phyloP scores from a whole-genome alignment of 768 basidiomycete genomes.

The Tulasnella sp. region DNA sequence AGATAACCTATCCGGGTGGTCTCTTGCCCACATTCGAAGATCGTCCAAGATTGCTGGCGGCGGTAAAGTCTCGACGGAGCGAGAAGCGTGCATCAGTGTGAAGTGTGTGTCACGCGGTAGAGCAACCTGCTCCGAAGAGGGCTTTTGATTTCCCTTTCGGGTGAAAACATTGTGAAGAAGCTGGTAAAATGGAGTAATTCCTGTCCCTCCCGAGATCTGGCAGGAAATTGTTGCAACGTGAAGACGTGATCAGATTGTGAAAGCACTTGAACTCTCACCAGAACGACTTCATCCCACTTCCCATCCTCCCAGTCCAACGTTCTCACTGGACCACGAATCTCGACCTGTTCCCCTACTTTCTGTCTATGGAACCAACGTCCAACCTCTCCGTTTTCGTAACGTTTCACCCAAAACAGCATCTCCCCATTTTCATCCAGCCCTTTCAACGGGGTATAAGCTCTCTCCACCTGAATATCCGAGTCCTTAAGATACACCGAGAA shows the following conservation, averaged over 20 bases:
- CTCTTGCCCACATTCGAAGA: constrained; percentile 53
- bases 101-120: constrained; percentile 52
- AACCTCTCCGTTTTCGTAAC: constrained; percentile 69
- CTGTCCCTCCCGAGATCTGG: constrained; percentile 86
- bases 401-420: constrained; percentile 82
- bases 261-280: constrained; percentile 53
- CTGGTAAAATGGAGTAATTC: constrained; percentile 84
- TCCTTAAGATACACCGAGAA: constrained; percentile 85
- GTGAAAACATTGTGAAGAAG: constrained; percentile 62
- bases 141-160: constrained; percentile 30
- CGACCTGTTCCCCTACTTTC: constrained; percentile 64
- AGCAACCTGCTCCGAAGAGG: constrained; percentile 33
- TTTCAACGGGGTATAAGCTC: constrained; percentile 80
- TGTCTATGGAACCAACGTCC: constrained; percentile 81
- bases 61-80: constrained; percentile 64
- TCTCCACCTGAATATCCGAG: constrained; percentile 84
- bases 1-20: constrained; percentile 59
- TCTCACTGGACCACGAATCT: constrained; percentile 73
- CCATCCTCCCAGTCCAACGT: constrained; percentile 65
- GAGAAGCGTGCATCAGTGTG: constrained; percentile 74
- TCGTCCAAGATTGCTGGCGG: constrained; percentile 63
- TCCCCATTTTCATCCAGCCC: constrained; percentile 67
- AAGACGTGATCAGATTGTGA: constrained; percentile 12
- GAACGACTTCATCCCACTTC: constrained; percentile 75
- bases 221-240: neutral